Percentiles rank a stretch among this genome's conserved stretches.
phyloP scores from a whole-genome alignment of 371 early-diverging fungal genomes.

The Mucor sp. region DNA sequence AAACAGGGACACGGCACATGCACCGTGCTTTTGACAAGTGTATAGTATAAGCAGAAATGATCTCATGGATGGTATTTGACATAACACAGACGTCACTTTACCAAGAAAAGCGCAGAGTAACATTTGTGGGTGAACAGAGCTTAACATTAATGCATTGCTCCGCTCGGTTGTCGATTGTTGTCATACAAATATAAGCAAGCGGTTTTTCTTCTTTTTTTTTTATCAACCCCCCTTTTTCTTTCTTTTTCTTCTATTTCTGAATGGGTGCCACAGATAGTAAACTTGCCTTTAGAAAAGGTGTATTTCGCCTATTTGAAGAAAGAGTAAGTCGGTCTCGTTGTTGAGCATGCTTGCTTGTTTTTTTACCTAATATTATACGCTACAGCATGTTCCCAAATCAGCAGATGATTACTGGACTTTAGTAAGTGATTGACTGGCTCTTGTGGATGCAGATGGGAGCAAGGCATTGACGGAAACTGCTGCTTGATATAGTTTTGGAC shows the following conservation, averaged over 20 bases:
- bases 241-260: neutral
- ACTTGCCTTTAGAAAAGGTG: slow-evolving; percentile 79
- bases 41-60: too few species aligned
- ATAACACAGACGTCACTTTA: too few species aligned
- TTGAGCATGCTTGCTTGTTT: neutral
- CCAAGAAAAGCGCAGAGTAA: too few species aligned
- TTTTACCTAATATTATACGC: neutral
- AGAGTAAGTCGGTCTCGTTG: slow-evolving; percentile 40
- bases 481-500: slow-evolving; percentile 57
- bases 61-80: too few species aligned
- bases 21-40: too few species aligned
- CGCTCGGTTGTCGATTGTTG: neutral
- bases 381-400: slow-evolving; percentile 38
- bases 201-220: neutral
- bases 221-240: neutral
- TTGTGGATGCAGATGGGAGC: neutral
- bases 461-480: neutral
- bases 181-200: neutral
- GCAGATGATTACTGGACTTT: slow-evolving; percentile 70
- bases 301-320: slow-evolving; percentile 75
- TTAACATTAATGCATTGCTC: neutral
- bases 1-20: too few species aligned
- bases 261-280: slow-evolving; percentile 89
- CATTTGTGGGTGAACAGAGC: too few species aligned
- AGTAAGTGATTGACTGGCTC: slow-evolving; percentile 30